These are phyloP conservation scores for Nepenthes alata DNA, from an alignment of 179 eudicot genomes.

Conservation along the genomic window DNA sequence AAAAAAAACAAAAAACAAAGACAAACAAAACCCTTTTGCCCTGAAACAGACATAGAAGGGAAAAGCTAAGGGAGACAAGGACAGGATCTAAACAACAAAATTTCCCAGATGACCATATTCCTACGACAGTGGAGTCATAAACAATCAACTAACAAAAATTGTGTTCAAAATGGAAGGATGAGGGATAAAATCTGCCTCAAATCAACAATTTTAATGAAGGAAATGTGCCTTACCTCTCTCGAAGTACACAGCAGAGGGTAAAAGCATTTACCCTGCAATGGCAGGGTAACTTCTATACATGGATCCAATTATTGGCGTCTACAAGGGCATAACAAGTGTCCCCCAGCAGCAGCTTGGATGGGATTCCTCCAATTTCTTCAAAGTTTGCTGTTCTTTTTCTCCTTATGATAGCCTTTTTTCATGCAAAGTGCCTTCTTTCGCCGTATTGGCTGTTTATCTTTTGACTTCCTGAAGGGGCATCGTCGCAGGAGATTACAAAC, in stretches of 20 bases:
- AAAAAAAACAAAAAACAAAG: too few relatives aligned
- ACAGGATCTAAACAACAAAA: too few relatives aligned
- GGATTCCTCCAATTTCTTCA: constrained; percentile 13
- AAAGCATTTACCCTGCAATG: constrained; percentile 35
- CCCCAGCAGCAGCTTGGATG: constrained; percentile 1
- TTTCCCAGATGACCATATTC: too few relatives aligned
- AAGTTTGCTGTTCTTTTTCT: constrained; percentile 4
- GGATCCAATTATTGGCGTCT: constrained; percentile 21
- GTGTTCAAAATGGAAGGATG: too few relatives aligned
- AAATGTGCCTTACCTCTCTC: constrained; percentile 9
- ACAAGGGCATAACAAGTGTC: constrained; percentile 14
- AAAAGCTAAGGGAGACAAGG: too few relatives aligned
- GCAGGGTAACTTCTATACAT: constrained; percentile 59
- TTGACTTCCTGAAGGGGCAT: constrained; percentile 1
- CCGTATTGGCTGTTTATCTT: constrained; percentile 3
- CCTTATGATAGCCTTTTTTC: constrained; percentile 1
- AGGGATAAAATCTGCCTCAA: neutral
- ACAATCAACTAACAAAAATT: too few relatives aligned
- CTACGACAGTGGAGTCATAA: too few relatives aligned
- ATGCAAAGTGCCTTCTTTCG: constrained; percentile 3
- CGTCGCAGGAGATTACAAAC: constrained; percentile 12
- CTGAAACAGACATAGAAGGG: too few relatives aligned
- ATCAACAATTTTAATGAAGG: neutral
- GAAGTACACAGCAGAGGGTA: constrained; percentile 31
- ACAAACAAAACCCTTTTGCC: too few relatives aligned